A percentile compares a stretch with the other conserved stretches of the same genome.
Conservation (phyloP, 148 eudicot genomes). For the Silene uniflora region DNA sequence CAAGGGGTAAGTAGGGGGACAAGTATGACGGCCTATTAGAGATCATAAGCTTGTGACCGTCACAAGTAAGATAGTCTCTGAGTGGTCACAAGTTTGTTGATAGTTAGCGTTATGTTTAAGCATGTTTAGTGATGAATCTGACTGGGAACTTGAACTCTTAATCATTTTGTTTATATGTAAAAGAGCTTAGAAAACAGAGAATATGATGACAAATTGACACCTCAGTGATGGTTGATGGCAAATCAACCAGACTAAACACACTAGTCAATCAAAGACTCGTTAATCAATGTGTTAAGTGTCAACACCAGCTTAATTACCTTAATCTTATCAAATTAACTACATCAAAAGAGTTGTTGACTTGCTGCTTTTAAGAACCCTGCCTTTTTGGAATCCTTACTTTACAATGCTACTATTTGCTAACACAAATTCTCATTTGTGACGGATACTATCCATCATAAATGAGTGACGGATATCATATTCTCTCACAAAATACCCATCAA, state of each 20-base stretch:
- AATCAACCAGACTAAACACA: conserved; percentile 18
- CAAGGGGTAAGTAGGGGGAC: too few species aligned
- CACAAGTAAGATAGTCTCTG: too few species aligned
- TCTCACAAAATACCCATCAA: too few species aligned
- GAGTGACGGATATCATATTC: too few species aligned
- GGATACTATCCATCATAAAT: too few species aligned
- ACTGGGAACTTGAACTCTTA: neutral
- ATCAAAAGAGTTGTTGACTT: neutral
- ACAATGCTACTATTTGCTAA: neutral
- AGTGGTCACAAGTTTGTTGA: too few species aligned
- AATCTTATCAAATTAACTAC: conserved; percentile 10
- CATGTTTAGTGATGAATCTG: neutral
- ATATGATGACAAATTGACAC: conserved; percentile 22
- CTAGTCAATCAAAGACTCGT: conserved; percentile 29
- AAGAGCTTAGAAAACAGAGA: conserved; percentile 8
- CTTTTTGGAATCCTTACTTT: conserved; percentile 11
- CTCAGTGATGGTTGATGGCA: conserved; percentile 28
- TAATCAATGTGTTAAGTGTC: conserved; percentile 28
- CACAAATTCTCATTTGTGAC: too few species aligned
- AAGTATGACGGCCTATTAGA: too few species aligned
- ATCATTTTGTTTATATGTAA: conserved; percentile 11
- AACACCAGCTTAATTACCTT: conserved; percentile 21
- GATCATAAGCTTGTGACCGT: too few species aligned
- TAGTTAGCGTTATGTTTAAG: neutral
- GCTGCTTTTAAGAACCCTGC: conserved; percentile 12